Evolutionary conservation across 306 rosid species (phyloP).

Genomic region (Pachyrhizus erosus): DNA sequence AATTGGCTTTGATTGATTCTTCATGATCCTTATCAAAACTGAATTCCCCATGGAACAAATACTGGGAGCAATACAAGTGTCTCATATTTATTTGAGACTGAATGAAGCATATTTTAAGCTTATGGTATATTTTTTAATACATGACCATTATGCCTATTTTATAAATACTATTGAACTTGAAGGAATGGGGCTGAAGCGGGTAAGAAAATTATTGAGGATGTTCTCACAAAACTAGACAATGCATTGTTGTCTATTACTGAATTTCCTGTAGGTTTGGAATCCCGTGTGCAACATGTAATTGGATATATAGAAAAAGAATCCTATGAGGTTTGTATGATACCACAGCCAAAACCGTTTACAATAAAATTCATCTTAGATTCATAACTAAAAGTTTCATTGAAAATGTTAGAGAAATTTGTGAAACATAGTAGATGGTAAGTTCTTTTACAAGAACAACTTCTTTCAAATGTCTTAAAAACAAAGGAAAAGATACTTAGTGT

Average conservation of each 20-base stretch:
- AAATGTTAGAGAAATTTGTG: neutral
- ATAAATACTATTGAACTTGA: neutral
- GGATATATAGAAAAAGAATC: neutral
- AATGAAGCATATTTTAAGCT: neutral
- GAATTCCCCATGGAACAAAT: no score
- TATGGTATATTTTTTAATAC: neutral
- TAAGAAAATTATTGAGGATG: neutral
- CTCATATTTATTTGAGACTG: neutral
- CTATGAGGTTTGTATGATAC: neutral
- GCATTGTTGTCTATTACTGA: neutral
- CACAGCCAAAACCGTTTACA: slow-evolving; percentile 9
- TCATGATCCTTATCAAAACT: no score
- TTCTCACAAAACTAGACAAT: neutral
- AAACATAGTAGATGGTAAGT: neutral
- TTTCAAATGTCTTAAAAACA: no score
- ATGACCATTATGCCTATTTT: neutral
- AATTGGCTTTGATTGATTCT: no score
- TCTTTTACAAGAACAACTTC: neutral
- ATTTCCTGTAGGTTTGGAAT: neutral
- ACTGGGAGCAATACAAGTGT: no score
- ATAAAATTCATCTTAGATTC: neutral
- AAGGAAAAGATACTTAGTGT: neutral
- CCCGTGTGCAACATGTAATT: neutral
- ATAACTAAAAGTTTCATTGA: neutral
- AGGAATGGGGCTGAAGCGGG: neutral